Percentiles rank a stretch among this genome's conserved stretches.
Evolutionary conservation across 176 grass and related monocot species (phyloP).

Genomic region (Triticum urartu): DNA sequence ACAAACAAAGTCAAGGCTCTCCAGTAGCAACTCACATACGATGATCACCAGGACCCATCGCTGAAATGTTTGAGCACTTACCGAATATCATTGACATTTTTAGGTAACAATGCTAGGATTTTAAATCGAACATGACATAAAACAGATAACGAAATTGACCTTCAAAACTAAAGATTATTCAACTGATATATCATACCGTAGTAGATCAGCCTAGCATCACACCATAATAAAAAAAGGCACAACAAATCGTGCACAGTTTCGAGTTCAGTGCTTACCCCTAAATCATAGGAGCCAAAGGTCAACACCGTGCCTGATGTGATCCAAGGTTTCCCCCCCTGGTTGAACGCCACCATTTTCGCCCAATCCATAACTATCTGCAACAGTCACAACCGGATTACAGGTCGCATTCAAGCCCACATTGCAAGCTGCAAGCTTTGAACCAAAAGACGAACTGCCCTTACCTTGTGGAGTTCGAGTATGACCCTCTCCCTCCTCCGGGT

Average conservation of each 20-base stretch:
- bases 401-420: neutral
- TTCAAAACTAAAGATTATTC: neutral
- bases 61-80: too few relatives aligned
- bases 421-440: conserved; percentile 22
- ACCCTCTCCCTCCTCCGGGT: conserved; percentile 47
- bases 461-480: conserved; percentile 56
- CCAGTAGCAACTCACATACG: neutral
- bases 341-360: conserved; percentile 58
- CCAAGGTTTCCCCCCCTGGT: conserved; percentile 28
- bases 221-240: neutral
- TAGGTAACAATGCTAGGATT: neutral
- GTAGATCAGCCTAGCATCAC: conserved; percentile 8
- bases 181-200: conserved; percentile 22
- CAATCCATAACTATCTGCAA: conserved; percentile 69
- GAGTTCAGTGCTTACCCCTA: conserved; percentile 57
- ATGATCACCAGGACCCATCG: neutral
- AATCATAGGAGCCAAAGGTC: conserved; percentile 75
- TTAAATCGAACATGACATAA: conserved; percentile 1
- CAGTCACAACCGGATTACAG: conserved; percentile 11
- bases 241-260: conserved; percentile 20
- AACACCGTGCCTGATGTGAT: conserved; percentile 51
- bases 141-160: conserved; percentile 27
- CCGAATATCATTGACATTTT: too few relatives aligned
- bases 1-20: neutral
- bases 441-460: conserved; percentile 27